These are phyloP conservation scores for Ramaria sp. DNA, from an alignment of 768 basidiomycete genomes.

Conservation along the genomic window DNA sequence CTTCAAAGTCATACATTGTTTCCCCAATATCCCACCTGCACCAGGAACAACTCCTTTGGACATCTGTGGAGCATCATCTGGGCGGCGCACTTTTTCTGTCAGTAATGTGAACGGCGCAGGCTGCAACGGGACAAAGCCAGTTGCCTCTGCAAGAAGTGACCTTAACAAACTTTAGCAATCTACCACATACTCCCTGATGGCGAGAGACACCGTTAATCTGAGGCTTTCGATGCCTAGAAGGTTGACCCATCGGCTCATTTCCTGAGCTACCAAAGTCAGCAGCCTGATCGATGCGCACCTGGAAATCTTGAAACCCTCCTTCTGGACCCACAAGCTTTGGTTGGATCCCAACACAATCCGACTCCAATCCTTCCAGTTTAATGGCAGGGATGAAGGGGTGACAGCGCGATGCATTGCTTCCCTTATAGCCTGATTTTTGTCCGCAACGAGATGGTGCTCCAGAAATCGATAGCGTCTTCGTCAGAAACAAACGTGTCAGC, in stretches of 20 bases:
- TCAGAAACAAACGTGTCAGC: slow-evolving; percentile 22
- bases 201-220: slow-evolving; percentile 78
- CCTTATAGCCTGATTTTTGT: slow-evolving; percentile 38
- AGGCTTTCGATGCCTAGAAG: slow-evolving; percentile 89
- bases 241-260: slow-evolving; percentile 53
- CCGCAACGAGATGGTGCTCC: slow-evolving; percentile 51
- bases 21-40: slow-evolving; percentile 20
- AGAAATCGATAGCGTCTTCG: slow-evolving; percentile 56
- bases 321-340: slow-evolving; percentile 75
- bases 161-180: slow-evolving; percentile 22
- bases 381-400: slow-evolving; percentile 58
- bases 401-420: slow-evolving; percentile 62
- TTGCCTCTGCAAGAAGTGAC: slow-evolving; percentile 17
- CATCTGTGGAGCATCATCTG: slow-evolving; percentile 10
- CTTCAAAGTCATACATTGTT: slow-evolving; percentile 10
- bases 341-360: slow-evolving; percentile 79
- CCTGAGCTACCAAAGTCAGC: slow-evolving; percentile 23
- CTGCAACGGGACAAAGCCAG: not conserved
- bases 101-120: slow-evolving; percentile 5
- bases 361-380: slow-evolving; percentile 44
- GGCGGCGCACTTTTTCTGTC: slow-evolving; percentile 9
- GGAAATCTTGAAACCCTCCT: slow-evolving; percentile 78
- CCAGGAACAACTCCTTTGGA: slow-evolving; percentile 12
- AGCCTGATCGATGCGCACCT: slow-evolving; percentile 55
- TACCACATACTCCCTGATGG: slow-evolving; percentile 76